A percentile compares a stretch with the other conserved stretches of the same genome.
phyloP scores from a whole-genome alignment of 2,329 filamentous ascomycete genomes.

The Alternaria sp. region DNA sequence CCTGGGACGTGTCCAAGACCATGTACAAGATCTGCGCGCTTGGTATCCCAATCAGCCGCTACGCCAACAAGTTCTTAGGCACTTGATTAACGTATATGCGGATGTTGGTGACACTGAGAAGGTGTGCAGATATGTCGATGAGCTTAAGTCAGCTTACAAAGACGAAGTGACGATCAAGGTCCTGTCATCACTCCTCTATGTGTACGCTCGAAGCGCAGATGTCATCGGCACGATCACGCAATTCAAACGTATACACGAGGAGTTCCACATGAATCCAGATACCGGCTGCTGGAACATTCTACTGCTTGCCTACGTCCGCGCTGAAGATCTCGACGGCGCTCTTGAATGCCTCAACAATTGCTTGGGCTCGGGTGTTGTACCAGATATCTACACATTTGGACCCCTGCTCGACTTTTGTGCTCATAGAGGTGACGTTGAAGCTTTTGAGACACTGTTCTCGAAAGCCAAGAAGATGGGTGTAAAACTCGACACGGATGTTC shows the following conservation, averaged over 20 bases:
- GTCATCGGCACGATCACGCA: conserved; percentile 65
- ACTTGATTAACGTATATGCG: conserved; percentile 43
- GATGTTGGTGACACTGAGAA: conserved; percentile 41
- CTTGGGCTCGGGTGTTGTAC: conserved; percentile 56
- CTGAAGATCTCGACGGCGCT: conserved; percentile 72
- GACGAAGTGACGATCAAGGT: conserved; percentile 20
- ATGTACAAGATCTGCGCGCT: conserved; percentile 36
- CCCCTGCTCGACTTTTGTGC: conserved; percentile 78
- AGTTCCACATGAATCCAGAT: conserved; percentile 66
- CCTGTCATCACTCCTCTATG: conserved; percentile 64
- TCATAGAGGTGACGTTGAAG: conserved; percentile 74
- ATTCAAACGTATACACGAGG: conserved; percentile 67
- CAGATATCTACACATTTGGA: conserved; percentile 72
- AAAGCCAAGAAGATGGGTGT: conserved; percentile 62
- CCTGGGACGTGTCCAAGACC: conserved; percentile 24
- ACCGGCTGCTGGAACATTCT: conserved; percentile 77
- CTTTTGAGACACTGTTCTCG: conserved; percentile 70
- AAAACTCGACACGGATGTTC: conserved; percentile 29
- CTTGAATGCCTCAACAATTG: conserved; percentile 71
- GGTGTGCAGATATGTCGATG: conserved; percentile 46
- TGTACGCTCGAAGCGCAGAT: conserved; percentile 75
- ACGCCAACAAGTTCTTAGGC: conserved; percentile 26
- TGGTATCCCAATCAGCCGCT: conserved; percentile 35
- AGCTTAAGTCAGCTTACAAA: conserved; percentile 26
- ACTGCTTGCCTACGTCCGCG: conserved; percentile 73